Base-by-base conservation (phyloP, 805 yeast species). In the Starmerella bombicola region DNA sequence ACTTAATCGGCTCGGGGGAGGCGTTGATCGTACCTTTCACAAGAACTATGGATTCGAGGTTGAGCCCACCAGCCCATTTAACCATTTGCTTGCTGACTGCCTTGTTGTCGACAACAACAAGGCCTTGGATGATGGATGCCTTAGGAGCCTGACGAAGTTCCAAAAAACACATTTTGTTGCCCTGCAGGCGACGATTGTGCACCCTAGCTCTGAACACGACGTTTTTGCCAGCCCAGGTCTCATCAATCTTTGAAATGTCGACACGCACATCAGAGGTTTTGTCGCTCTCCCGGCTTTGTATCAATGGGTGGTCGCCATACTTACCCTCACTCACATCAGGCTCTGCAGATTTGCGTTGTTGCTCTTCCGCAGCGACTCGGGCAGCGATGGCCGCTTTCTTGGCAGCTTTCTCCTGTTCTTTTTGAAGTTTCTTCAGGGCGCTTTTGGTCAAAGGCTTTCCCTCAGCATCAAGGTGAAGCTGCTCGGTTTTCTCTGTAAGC, bases 301-400 rank as follows among this genome's bases (percentile, higher is more conserved):
- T 76, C 62, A 91, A 65, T 30, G 96, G 95, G 49, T 78, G 67
- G 57, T 79, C 80, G 47, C 99, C 99, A 62, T 91, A 91, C 63
- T 80, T 76, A 8, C 68, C 91, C 59, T 73, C 79, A 33, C 97
- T 91, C 35, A 80, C 78, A 61, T 91, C 98, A 50, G 74, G 77
- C 47, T 84, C 91, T 33, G 75, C 74, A 33, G 78, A 78, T 38
- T 67, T 71, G 51, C 78, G 77, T 50, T 79, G 86, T 47, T 86
- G 93, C 63, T 79, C 80, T 61, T 85, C 95, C 48, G 73, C 72
- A 30, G 88, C 94, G 43, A 81, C 65, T 64, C 82, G 82, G 29
- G 80, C 93, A 38, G 91, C 96, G 56, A 78, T 79, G 62, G 83
- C 96, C 30, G 84, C 91, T 69, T 86, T 86, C 71, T 86, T 88